Conservation (phyloP, 805 yeast genomes). For the Metschnikowia lachancei region DNA sequence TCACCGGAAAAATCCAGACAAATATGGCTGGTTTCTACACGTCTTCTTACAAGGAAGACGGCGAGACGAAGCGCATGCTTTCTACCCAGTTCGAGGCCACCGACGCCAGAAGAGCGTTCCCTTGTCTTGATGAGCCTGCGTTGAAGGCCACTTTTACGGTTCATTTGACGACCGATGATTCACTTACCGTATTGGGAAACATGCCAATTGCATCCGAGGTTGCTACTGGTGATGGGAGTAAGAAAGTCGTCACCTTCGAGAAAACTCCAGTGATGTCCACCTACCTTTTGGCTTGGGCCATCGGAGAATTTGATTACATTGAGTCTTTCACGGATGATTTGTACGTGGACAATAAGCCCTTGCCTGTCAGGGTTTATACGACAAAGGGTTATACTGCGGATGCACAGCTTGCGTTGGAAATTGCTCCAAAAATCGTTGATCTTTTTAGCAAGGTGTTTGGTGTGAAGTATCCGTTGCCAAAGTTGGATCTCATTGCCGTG, state of each 20-base stretch:
- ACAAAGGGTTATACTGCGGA: slow-evolving; percentile 46
- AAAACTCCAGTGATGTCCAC: slow-evolving; percentile 56
- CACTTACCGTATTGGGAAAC: slow-evolving; percentile 45
- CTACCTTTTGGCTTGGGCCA: slow-evolving; percentile 57
- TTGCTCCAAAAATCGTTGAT: slow-evolving; percentile 51
- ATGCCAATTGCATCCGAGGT: slow-evolving; percentile 37
- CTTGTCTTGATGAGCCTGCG: slow-evolving; percentile 57
- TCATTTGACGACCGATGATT: slow-evolving; percentile 30
- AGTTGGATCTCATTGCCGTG: slow-evolving; percentile 74
- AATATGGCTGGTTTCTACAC: slow-evolving; percentile 59
- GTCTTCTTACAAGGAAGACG: slow-evolving; percentile 43
- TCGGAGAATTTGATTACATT: slow-evolving; percentile 54
- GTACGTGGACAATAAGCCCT: slow-evolving; percentile 37
- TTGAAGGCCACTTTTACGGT: slow-evolving; percentile 56
- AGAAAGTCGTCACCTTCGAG: slow-evolving; percentile 36
- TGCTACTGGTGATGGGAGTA: slow-evolving; percentile 8
- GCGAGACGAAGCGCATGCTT: slow-evolving; percentile 38
- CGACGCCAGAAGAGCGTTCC: slow-evolving; percentile 58
- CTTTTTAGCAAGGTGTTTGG: slow-evolving; percentile 49
- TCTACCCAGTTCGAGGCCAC: slow-evolving; percentile 60
- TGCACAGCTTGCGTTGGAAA: slow-evolving; percentile 48
- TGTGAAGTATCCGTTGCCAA: slow-evolving; percentile 69
- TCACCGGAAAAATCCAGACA: slow-evolving; percentile 45
- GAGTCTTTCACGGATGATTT: slow-evolving; percentile 42
- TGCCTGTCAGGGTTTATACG: slow-evolving; percentile 53